Evolutionary conservation across 2,329 filamentous ascomycete species (phyloP).

Genomic region (Massarina eburnea): DNA sequence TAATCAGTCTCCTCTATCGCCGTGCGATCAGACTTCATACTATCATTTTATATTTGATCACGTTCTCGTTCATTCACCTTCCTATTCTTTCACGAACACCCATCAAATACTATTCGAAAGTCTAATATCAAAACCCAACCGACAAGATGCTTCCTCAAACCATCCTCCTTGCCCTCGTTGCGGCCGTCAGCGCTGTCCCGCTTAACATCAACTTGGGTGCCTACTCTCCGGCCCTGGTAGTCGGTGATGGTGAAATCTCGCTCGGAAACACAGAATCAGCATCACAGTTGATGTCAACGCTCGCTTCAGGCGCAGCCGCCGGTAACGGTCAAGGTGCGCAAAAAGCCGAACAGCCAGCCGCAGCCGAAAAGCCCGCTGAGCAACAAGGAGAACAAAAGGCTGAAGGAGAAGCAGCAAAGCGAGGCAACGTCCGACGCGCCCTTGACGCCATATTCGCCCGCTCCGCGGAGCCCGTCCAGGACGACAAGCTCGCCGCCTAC

Average conservation of each 20-base stretch:
- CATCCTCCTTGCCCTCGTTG: slow-evolving; percentile 39
- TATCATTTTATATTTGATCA: slow-evolving; percentile 21
- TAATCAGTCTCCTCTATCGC: slow-evolving; percentile 32
- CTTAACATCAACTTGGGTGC: slow-evolving; percentile 58
- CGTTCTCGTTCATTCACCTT: slow-evolving; percentile 17
- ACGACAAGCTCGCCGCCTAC: slow-evolving; percentile 32
- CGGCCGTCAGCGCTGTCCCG: slow-evolving; percentile 45
- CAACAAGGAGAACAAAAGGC: slow-evolving; percentile 15
- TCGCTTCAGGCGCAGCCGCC: slow-evolving; percentile 44
- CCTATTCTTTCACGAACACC: slow-evolving; percentile 12
- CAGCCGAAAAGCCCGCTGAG: slow-evolving; percentile 24
- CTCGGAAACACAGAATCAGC: slow-evolving; percentile 48
- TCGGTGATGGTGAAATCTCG: slow-evolving; percentile 57
- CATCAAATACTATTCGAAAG: slow-evolving; percentile 16
- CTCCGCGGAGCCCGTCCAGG: slow-evolving; percentile 18
- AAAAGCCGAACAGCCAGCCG: slow-evolving; percentile 8
- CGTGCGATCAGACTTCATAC: slow-evolving; percentile 29
- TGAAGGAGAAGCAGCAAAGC: slow-evolving; percentile 25
- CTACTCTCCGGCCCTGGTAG: slow-evolving; percentile 55
- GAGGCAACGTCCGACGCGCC: slow-evolving; percentile 30
- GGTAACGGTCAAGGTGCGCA: slow-evolving; percentile 17
- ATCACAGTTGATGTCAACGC: slow-evolving; percentile 48
- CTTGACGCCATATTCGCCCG: slow-evolving; percentile 32
- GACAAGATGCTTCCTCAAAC: slow-evolving; percentile 43
- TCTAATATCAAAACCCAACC: slow-evolving; percentile 18